Evolutionary conservation across 2,329 filamentous ascomycete species (phyloP).

Genomic region (Apiospora aurea): DNA sequence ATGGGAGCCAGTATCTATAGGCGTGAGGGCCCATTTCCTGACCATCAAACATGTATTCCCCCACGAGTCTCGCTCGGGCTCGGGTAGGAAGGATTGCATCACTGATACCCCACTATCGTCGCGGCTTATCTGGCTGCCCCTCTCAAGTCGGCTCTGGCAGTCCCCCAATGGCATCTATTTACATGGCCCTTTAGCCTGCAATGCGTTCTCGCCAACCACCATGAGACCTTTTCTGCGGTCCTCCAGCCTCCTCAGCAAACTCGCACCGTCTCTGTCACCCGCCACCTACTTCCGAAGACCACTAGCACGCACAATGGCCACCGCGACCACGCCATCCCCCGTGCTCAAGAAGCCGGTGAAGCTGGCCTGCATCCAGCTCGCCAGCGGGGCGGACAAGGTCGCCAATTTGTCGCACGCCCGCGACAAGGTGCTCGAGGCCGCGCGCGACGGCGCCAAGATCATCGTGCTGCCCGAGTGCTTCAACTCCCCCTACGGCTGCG

Average conservation of each 20-base stretch:
- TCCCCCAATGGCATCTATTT: not conserved
- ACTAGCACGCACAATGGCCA: slow-evolving; percentile 36
- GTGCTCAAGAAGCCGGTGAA: slow-evolving; percentile 80
- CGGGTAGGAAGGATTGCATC: not conserved
- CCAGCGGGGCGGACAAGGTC: slow-evolving; percentile 82
- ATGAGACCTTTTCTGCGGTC: slow-evolving; percentile 38
- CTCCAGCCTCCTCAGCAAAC: slow-evolving; percentile 33
- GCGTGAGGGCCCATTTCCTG: too few species aligned
- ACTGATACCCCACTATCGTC: slow-evolving; percentile 13
- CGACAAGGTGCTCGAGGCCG: slow-evolving; percentile 82
- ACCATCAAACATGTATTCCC: not conserved
- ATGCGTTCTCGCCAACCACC: slow-evolving; percentile 31
- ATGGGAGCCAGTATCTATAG: not conserved
- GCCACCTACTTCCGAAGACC: slow-evolving; percentile 25
- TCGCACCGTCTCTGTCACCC: slow-evolving; percentile 23
- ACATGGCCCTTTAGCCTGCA: slow-evolving; percentile 21
- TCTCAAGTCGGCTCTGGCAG: not conserved
- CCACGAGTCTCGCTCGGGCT: too few species aligned
- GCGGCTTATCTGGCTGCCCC: slow-evolving; percentile 13
- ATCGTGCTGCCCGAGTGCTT: slow-evolving; percentile 98
- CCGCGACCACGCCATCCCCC: slow-evolving; percentile 38
- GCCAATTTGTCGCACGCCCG: slow-evolving; percentile 84
- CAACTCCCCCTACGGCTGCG: slow-evolving; percentile 94
- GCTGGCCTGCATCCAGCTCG: slow-evolving; percentile 82
- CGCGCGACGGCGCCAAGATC: slow-evolving; percentile 77